Evolutionary conservation across 768 basidiomycete species (phyloP).

Genomic region (Boletus subcaerulescens): DNA sequence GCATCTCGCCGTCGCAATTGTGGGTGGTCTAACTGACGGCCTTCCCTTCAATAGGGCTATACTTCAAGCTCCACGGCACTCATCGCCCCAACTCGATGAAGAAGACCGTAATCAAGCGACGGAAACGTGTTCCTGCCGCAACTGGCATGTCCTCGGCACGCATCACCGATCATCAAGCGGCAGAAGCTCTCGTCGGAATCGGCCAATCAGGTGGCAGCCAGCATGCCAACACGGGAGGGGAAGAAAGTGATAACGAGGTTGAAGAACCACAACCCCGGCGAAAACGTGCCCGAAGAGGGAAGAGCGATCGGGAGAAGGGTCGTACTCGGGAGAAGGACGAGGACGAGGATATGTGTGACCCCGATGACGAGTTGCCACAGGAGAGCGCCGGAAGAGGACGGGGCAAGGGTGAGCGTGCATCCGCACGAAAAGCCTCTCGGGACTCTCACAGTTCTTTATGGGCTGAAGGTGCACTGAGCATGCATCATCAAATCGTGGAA

Average conservation of each 20-base stretch:
- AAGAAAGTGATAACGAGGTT: conserved; percentile 40
- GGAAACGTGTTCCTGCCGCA: conserved; percentile 95
- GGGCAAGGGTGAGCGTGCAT: conserved; percentile 39
- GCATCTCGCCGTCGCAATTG: background rate
- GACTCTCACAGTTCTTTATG: conserved; percentile 34
- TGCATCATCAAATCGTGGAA: conserved; percentile 35
- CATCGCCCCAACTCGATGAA: conserved; percentile 99
- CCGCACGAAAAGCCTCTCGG: conserved; percentile 34
- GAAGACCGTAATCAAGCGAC: conserved; percentile 96
- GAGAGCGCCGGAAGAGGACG: conserved; percentile 30
- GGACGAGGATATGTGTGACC: conserved; percentile 50
- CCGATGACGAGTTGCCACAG: conserved; percentile 31
- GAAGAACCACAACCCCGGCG: conserved; percentile 52
- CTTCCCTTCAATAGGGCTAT: conserved; percentile 63
- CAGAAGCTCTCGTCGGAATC: conserved; percentile 84
- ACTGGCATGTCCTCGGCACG: conserved; percentile 43
- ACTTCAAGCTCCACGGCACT: conserved; percentile 97
- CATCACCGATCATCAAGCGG: conserved; percentile 83
- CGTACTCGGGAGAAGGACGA: conserved; percentile 39
- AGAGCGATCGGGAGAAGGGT: conserved; percentile 37
- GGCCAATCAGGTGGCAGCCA: conserved; percentile 48
- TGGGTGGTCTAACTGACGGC: conserved; percentile 11
- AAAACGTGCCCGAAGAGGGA: conserved; percentile 50
- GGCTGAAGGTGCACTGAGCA: conserved; percentile 34
- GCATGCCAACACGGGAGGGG: conserved; percentile 35